Conservation (phyloP, 805 yeast species). For the Candida taoyuanica region DNA sequence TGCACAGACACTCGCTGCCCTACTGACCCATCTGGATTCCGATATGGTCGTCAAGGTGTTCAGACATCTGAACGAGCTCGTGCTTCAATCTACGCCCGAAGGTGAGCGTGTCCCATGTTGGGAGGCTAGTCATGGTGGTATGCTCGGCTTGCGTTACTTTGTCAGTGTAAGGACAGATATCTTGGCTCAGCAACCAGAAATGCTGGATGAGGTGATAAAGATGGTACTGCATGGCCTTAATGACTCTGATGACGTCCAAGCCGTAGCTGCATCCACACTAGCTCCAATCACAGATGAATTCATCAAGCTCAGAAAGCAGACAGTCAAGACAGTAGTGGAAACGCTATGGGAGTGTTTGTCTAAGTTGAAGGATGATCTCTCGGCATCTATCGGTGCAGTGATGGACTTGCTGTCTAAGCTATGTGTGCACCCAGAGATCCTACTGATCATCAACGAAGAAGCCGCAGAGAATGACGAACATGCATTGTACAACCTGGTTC, state of each 20-base stretch:
- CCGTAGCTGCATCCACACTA: slow-evolving; percentile 91
- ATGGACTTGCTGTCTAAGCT: slow-evolving; percentile 89
- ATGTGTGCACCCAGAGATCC: slow-evolving; percentile 75
- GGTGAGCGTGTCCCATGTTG: slow-evolving; percentile 54
- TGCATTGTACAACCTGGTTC: slow-evolving; percentile 75
- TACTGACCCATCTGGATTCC: slow-evolving; percentile 63
- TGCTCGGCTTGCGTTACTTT: slow-evolving; percentile 87
- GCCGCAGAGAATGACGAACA: slow-evolving; percentile 47
- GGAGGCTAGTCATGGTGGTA: slow-evolving; percentile 99
- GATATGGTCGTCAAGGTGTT: slow-evolving; percentile 59
- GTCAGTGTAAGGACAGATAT: slow-evolving; percentile 85
- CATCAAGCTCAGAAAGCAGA: slow-evolving; percentile 53
- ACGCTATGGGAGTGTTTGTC: slow-evolving; percentile 91
- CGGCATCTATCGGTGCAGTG: slow-evolving; percentile 92
- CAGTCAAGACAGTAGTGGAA: slow-evolving; percentile 43
- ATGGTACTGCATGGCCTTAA: slow-evolving; percentile 87
- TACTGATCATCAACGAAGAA: slow-evolving; percentile 62
- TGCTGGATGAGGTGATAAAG: slow-evolving; percentile 65
- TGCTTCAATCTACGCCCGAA: slow-evolving; percentile 49
- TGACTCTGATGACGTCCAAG: slow-evolving; percentile 86
- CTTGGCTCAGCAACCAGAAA: slow-evolving; percentile 49
- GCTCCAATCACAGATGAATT: slow-evolving; percentile 88
- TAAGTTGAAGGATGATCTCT: slow-evolving; percentile 82
- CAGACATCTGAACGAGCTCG: slow-evolving; percentile 58
- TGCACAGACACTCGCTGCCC: slow-evolving; percentile 90